These are phyloP conservation scores for Aspergillus tamarii DNA, from an alignment of 2,329 filamentous ascomycete genomes.

Conservation along the genomic window DNA sequence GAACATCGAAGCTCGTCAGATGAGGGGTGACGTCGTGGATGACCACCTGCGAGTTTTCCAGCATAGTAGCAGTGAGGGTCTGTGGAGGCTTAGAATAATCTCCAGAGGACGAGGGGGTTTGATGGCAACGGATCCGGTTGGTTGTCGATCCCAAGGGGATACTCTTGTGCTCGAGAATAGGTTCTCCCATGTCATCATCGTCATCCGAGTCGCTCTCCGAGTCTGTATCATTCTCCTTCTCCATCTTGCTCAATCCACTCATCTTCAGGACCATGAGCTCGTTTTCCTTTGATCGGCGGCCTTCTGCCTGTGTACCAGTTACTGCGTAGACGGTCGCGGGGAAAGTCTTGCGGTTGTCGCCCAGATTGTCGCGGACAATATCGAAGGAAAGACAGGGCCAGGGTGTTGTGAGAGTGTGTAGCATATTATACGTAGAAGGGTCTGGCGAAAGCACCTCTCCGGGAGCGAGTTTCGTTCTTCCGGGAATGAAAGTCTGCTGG, in stretches of 20 bases:
- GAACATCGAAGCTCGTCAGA: constrained; percentile 84
- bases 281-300: constrained; percentile 76
- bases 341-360: constrained; percentile 88
- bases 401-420: constrained; percentile 88
- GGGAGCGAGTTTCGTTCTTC: constrained; percentile 84
- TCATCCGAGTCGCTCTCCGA: constrained; percentile 70
- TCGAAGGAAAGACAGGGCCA: constrained; percentile 99
- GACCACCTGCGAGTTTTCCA: constrained; percentile 82
- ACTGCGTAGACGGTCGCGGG: constrained; percentile 95
- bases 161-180: constrained; percentile 88
- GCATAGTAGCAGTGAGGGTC: constrained; percentile 88
- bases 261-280: constrained; percentile 96
- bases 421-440: constrained; percentile 94
- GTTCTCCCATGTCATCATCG: constrained; percentile 77
- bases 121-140: constrained; percentile 89
- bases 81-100: constrained; percentile 73
- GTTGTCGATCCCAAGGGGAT: constrained; percentile 87
- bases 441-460: constrained; percentile 92
- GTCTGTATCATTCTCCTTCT: constrained; percentile 69
- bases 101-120: constrained; percentile 66
- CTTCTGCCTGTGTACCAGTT: constrained; percentile 89
- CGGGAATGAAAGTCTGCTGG: constrained; percentile 93
- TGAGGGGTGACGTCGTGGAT: constrained; percentile 95
- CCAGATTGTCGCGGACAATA: constrained; percentile 81
- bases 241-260: constrained; percentile 86